Percentiles rank a stretch among this genome's conserved stretches.
phyloP scores from a whole-genome alignment of 2,329 filamentous ascomycete genomes.

The Waltergamsia citrina region DNA sequence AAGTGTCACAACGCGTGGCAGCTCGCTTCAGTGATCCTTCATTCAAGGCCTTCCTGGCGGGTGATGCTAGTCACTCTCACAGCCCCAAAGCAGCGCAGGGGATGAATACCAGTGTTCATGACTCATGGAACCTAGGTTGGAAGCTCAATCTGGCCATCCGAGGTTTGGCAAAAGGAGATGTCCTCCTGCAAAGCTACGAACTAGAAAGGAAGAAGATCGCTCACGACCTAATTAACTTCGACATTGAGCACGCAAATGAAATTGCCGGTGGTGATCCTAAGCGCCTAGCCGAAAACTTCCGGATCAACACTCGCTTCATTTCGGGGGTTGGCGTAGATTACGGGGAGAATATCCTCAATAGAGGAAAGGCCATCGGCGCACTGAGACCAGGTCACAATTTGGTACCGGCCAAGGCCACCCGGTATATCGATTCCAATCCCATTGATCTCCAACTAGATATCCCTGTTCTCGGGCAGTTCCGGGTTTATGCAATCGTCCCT shows the following conservation, averaged over 20 bases:
- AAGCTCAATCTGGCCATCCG: constrained; percentile 43
- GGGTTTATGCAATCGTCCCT: constrained; percentile 61
- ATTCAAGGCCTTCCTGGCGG: constrained; percentile 56
- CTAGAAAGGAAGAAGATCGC: constrained; percentile 53
- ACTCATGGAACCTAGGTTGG: constrained; percentile 51
- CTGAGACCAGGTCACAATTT: constrained; percentile 46
- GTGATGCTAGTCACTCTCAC: constrained; percentile 64
- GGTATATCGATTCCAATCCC: constrained; percentile 70
- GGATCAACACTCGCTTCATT: constrained; percentile 63
- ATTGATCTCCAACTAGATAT: constrained; percentile 72
- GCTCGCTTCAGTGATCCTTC: constrained; percentile 57
- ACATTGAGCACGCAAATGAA: constrained; percentile 47
- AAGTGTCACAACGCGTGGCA: constrained; percentile 62
- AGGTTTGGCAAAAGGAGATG: constrained; percentile 39
- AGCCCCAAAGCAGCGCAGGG: constrained; percentile 64
- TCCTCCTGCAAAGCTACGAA: constrained; percentile 51
- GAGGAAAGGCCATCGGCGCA: constrained; percentile 29
- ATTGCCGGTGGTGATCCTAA: constrained; percentile 52
- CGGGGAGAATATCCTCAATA: constrained; percentile 40
- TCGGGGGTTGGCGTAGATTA: constrained; percentile 61
- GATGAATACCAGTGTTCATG: constrained; percentile 53
- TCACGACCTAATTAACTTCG: constrained; percentile 48
- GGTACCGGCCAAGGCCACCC: constrained; percentile 60
- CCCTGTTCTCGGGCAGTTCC: constrained; percentile 68
- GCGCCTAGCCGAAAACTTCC: constrained; percentile 59